Evolutionary conservation across 2,329 filamentous ascomycete species (phyloP).

Genomic region (Didymellaceae sp.): DNA sequence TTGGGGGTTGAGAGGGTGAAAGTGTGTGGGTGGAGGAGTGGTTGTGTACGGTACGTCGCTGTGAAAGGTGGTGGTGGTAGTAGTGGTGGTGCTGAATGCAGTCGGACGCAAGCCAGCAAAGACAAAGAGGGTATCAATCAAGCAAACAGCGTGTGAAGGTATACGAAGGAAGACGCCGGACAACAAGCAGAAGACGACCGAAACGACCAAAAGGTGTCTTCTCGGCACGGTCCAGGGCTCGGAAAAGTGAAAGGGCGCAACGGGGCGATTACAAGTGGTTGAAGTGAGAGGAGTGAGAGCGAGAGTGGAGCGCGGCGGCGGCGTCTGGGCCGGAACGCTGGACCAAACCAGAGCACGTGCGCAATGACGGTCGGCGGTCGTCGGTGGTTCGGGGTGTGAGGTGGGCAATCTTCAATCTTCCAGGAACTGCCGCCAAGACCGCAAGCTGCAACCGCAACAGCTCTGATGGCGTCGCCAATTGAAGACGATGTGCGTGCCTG

Average conservation of each 20-base stretch:
- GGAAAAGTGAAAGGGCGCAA: not conserved
- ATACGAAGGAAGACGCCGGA: not conserved
- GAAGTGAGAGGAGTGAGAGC: not conserved
- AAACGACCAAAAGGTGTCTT: not conserved
- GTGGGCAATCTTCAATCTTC: slow-evolving; percentile 7
- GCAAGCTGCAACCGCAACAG: slow-evolving; percentile 33
- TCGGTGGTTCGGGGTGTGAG: too few relatives aligned
- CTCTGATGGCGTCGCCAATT: slow-evolving; percentile 51
- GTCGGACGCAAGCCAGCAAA: too few relatives aligned
- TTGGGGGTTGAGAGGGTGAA: not conserved
- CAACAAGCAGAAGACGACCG: not conserved
- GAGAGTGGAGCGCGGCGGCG: not conserved
- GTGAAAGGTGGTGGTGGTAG: not conserved
- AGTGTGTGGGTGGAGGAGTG: not conserved
- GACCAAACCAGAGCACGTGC: slow-evolving; percentile 2
- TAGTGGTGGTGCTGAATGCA: not conserved
- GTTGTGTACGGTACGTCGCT: not conserved
- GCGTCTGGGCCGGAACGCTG: not conserved
- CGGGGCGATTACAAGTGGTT: not conserved
- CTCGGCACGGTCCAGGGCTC: not conserved
- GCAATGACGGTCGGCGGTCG: slow-evolving; percentile 12
- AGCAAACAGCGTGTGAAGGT: not conserved
- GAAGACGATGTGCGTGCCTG: slow-evolving; percentile 54
- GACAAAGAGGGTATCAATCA: slow-evolving; percentile 15
- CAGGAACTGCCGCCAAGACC: slow-evolving; percentile 29